Evolutionary conservation across 225 moss, liverwort and hornwort genomes (phyloP), one percentile per base, ranked within the genome.

Genomic region (Thuidium tamariscinum): DNA sequence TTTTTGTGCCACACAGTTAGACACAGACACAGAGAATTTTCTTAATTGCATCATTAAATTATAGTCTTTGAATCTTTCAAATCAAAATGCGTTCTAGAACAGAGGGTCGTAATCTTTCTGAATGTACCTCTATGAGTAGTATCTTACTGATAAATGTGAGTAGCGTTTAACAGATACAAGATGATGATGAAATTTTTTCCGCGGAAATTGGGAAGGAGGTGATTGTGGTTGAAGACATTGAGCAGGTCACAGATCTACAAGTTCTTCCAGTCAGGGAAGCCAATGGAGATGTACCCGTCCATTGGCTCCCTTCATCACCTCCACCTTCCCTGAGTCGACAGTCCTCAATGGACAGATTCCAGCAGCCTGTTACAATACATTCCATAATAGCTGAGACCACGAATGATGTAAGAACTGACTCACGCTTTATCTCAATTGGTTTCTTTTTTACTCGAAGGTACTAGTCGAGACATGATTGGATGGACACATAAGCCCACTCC

Each of bases 291-390:
- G 60, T 83, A 52, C 84, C 87, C 17, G 37, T 85, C 41, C 87
- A 87, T 76, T 85, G 88, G 89, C 51, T 83, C 55, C 74, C 87
- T 79, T 79, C 88, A 32, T 91, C 94, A 76, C 87, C 92, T 83
- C 68, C 91, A 49, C 83, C 84, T 65, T 83, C 94, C 59, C 79
- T 90, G 54, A 87, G 89, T 75, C 86, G 90, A 55, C 90, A 92
- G 67, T 88, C 93, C 26, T 94, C 92, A 46, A 88, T 82, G 80
- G 93, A 94, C 37, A 90, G 84, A 72, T 88, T 88, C 56, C 90
- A 92, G 71, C 79, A 89, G 57, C 92, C 91, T 42, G 93, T 89
- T 39, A 87, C 93, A 26, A 87, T 86, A 86, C 94, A 92, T 85
- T 90, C 92, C 30, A 81, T 90, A 37, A 93, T 81, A 60, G 89